Evolutionary conservation across 2,329 filamentous ascomycete species (phyloP), one percentile per base, ranked within the genome.

Genomic region (Chaetomium strumarium): DNA sequence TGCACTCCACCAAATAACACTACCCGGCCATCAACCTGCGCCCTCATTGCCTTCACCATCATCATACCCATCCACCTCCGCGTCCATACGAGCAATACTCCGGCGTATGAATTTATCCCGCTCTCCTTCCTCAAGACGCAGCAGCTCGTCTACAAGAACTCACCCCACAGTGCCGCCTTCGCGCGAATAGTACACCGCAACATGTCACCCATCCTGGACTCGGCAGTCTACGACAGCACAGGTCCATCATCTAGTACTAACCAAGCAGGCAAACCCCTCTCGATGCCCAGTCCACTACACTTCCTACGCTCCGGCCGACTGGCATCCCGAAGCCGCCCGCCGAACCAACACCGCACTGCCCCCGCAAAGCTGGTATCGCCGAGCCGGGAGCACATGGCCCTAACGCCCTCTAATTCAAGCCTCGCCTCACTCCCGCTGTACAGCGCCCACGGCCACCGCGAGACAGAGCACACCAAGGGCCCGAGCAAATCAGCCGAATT

Each of bases 101-200:
- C 76, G 1, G 74, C 75, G 29, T 78, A 80, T 61, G 73, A 76
- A 51, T 85, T 85, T 58, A 73, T 78, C 1, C 83, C 85, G 0
- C 69, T 87, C 30, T 77, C 70, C 41, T 81, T 88, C 58, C 87
- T 88, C 70, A 82, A 80, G 58, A 72, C 78, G 8, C 82, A 84
- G 53, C 85, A 88, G 65, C 77, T 84, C 56, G 75, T 80, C 0
- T 78, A 83, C 59, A 71, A 75, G 29, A 74, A 74, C 54, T 72
- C 76, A 31, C 68, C 73, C 0, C 78, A 81, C 57, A 75, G 82
- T 41, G 73, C 79, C 5, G 75, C 75, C 2, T 88, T 88, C 60
- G 75, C 77, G 1, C 76, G 79, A 52, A 75, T 75, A 31, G 74
- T 85, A 2, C 78, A 83, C 60, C 75, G 79, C 55, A 84, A 87